Conservation (phyloP, 345 rosid genomes). For the Eucalyptus camaldulensis region DNA sequence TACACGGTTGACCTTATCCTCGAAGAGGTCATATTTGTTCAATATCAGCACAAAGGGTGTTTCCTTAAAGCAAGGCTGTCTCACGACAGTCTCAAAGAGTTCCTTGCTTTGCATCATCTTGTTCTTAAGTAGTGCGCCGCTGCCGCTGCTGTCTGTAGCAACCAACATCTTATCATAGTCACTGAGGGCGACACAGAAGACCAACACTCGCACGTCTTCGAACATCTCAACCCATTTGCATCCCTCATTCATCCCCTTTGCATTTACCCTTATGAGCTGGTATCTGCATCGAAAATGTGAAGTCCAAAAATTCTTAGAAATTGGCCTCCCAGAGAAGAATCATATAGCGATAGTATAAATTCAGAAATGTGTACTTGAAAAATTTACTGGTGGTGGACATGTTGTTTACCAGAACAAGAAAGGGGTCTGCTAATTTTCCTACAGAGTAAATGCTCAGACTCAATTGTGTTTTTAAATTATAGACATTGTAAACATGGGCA, state of each 20-base stretch:
- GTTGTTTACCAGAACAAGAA: neutral
- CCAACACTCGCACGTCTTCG: constrained; percentile 77
- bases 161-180: constrained; percentile 76
- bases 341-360: neutral
- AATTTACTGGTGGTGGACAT: neutral
- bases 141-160: constrained; percentile 30
- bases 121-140: constrained; percentile 47
- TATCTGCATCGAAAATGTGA: constrained; percentile 28
- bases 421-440: neutral
- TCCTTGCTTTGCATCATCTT: constrained; percentile 90
- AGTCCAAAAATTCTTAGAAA: neutral
- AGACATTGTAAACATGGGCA: neutral
- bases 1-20: constrained; percentile 67
- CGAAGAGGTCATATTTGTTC: constrained; percentile 90
- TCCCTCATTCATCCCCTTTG: constrained; percentile 88
- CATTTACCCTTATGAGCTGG: constrained; percentile 85
- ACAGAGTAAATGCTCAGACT: neutral
- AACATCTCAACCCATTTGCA: constrained; percentile 99
- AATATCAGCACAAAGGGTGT: constrained; percentile 73
- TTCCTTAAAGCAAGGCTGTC: constrained; percentile 86
- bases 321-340: neutral
- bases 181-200: constrained; percentile 79
- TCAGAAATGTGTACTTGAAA: neutral
- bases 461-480: neutral
- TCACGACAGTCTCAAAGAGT: constrained; percentile 62